A percentile compares a stretch with the other conserved stretches of the same genome.
Conservation (phyloP, 2,329 filamentous ascomycete species). For the Arthrobotrys musiformis region DNA sequence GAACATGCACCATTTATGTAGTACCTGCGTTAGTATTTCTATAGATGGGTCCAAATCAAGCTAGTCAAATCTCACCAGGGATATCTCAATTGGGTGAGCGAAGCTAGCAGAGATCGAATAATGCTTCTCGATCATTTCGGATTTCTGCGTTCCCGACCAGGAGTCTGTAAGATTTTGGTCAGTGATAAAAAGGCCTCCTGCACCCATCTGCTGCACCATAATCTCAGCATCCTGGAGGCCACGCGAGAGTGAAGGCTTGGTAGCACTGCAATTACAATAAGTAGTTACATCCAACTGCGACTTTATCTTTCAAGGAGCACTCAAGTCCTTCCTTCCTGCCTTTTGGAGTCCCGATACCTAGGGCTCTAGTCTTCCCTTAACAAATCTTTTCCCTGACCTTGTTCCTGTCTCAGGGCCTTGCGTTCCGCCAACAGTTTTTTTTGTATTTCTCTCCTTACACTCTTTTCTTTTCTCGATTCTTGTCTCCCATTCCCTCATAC, state of each 20-base stretch:
- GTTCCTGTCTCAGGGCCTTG: neutral
- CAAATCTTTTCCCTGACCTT: conserved; percentile 16
- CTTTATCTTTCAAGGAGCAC: conserved; percentile 14
- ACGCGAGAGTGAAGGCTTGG: conserved; percentile 49
- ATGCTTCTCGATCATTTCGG: conserved; percentile 27
- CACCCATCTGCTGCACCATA: conserved; percentile 6
- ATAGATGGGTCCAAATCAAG: conserved; percentile 25
- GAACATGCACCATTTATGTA: conserved; percentile 1
- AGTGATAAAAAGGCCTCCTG: conserved; percentile 37
- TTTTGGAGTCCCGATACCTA: conserved; percentile 15
- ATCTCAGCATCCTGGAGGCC: conserved; percentile 52
- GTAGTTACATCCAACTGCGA: conserved; percentile 5
- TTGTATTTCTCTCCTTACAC: neutral
- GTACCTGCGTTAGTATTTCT: conserved; percentile 33
- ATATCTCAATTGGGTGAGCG: neutral
- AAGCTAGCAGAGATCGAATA: conserved; percentile 12
- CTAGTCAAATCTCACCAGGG: conserved; percentile 27
- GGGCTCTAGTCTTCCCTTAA: conserved; percentile 38
- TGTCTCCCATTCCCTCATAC: neutral
- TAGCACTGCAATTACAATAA: conserved; percentile 31
- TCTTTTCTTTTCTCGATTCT: neutral
- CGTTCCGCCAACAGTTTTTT: neutral
- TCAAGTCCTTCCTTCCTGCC: conserved; percentile 12
- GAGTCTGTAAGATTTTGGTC: conserved; percentile 19
- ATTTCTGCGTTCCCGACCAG: conserved; percentile 30